These are phyloP conservation scores for Apiospora malaysiana DNA, from an alignment of 2,329 filamentous ascomycete species.

Conservation along the genomic window DNA sequence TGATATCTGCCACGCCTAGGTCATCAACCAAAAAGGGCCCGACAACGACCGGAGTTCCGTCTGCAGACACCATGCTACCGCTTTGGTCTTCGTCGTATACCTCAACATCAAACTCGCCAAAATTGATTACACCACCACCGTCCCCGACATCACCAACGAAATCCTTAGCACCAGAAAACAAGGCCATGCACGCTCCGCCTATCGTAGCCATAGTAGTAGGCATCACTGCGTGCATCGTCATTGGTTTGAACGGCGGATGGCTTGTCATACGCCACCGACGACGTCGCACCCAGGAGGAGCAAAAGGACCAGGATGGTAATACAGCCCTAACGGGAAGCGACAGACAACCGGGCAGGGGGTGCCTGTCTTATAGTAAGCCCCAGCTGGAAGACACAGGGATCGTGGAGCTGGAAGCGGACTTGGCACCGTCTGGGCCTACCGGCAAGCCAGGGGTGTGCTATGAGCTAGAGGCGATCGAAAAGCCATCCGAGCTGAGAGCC, in stretches of 20 bases:
- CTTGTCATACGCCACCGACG: neutral
- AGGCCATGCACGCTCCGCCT: no score
- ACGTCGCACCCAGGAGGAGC: neutral
- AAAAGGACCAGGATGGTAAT: neutral
- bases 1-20: no score
- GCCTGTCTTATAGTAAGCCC: neutral
- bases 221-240: neutral
- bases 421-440: neutral
- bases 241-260: neutral
- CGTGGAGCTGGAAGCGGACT: neutral
- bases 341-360: neutral
- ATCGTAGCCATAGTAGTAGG: neutral
- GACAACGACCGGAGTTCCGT: neutral
- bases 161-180: neutral
- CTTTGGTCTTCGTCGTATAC: neutral
- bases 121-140: neutral
- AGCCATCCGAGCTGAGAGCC: neutral
- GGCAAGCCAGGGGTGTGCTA: neutral
- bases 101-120: neutral
- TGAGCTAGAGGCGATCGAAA: neutral
- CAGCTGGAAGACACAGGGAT: conserved; percentile 4
- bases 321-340: neutral
- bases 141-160: neutral
- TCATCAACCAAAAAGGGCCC: neutral
- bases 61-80: neutral